Percentiles rank a stretch among this genome's conserved stretches.
Evolutionary conservation across 2,329 filamentous ascomycete species (phyloP).

Genomic region (Arthroderma uncinatum): DNA sequence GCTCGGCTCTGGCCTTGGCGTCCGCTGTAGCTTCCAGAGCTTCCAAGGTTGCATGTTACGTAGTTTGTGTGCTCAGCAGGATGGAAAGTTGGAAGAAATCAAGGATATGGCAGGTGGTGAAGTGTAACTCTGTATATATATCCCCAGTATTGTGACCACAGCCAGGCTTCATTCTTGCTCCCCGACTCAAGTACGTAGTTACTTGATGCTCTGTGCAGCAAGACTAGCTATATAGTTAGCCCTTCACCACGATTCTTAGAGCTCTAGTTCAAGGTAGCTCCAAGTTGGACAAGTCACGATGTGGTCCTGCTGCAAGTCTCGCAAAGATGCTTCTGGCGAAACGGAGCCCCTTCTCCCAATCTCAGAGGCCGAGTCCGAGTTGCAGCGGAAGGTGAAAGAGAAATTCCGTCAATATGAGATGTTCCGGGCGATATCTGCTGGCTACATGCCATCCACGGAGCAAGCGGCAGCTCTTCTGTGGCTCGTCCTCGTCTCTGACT

Average conservation of each 20-base stretch:
- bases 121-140: no score
- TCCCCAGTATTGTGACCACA: no score
- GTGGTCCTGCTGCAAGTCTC: slow-evolving; percentile 54
- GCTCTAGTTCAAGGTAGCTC: neutral
- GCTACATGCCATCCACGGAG: slow-evolving; percentile 86
- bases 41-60: neutral
- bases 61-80: neutral
- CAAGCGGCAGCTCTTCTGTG: slow-evolving; percentile 71
- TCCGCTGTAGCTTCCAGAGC: neutral
- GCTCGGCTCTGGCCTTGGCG: neutral
- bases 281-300: slow-evolving; percentile 26
- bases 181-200: no score
- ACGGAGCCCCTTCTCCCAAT: slow-evolving; percentile 72
- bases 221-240: neutral
- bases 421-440: slow-evolving; percentile 65
- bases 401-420: slow-evolving; percentile 94
- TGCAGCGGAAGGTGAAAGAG: slow-evolving; percentile 68
- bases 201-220: neutral
- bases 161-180: neutral
- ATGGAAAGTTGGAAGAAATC: neutral
- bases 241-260: neutral
- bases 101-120: no score
- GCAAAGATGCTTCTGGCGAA: slow-evolving; percentile 46
- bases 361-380: slow-evolving; percentile 47
- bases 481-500: slow-evolving; percentile 62